Conservation (phyloP, 202 grass and related monocot genomes). For the Elaeis oleifera region DNA sequence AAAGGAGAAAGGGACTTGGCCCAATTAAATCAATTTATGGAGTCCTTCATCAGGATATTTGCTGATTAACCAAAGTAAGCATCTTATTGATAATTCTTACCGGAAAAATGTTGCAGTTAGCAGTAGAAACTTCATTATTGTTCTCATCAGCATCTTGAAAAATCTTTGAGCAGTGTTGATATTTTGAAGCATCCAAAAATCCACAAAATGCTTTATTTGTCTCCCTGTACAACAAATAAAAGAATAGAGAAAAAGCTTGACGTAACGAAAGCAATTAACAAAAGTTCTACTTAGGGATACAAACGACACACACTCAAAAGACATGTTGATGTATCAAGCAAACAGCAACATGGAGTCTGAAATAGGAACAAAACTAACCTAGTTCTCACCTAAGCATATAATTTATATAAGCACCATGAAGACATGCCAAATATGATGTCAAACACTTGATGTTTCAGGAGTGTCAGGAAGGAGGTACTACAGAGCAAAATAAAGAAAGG, state of each 20-base stretch:
- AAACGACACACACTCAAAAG: too few relatives aligned
- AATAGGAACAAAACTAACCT: too few relatives aligned
- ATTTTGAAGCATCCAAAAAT: constrained; percentile 50
- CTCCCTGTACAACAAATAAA: constrained; percentile 42
- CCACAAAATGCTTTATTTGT: constrained; percentile 87
- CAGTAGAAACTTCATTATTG: not conserved
- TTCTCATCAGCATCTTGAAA: constrained; percentile 30
- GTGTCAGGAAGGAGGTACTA: too few relatives aligned
- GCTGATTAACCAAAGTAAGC: not conserved
- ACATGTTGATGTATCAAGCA: too few relatives aligned
- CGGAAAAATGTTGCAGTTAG: not conserved
- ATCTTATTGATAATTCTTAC: not conserved
- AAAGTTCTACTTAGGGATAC: not conserved
- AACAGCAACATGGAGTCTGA: too few relatives aligned
- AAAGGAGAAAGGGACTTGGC: not conserved
- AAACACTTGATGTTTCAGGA: too few relatives aligned
- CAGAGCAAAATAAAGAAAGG: too few relatives aligned
- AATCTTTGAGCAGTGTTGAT: constrained; percentile 28
- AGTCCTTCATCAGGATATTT: too few relatives aligned
- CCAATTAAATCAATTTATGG: too few relatives aligned
- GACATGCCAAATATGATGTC: too few relatives aligned
- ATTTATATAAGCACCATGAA: too few relatives aligned
- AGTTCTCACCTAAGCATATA: too few relatives aligned
- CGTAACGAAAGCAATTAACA: not conserved
- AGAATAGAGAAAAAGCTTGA: not conserved